These are phyloP conservation scores for Candida piceae DNA, from an alignment of 805 yeast species.

Conservation along the genomic window DNA sequence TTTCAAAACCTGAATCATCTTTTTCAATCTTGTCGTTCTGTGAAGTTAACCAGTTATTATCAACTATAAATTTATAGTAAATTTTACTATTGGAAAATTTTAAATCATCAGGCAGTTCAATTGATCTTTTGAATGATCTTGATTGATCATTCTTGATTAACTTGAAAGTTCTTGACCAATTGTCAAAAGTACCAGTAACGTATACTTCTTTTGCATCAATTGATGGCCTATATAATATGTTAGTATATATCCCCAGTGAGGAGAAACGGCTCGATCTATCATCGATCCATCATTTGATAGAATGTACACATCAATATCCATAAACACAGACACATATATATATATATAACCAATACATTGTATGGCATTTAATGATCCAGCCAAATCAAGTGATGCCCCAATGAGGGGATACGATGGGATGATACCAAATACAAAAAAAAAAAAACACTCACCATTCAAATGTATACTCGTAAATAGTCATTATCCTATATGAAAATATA, in stretches of 20 bases:
- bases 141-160: conserved; percentile 35
- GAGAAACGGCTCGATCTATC: too few species aligned
- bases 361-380: too few species aligned
- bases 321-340: too few species aligned
- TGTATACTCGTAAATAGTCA: conserved; percentile 17
- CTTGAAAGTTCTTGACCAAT: conserved; percentile 46
- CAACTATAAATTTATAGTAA: conserved; percentile 54
- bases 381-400: too few species aligned
- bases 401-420: too few species aligned
- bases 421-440: too few species aligned
- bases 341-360: too few species aligned
- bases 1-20: conserved; percentile 43
- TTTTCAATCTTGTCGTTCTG: conserved; percentile 33
- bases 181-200: conserved; percentile 57
- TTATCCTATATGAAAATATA: neutral
- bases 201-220: conserved; percentile 35
- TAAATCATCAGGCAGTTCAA: conserved; percentile 34
- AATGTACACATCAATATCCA: too few species aligned
- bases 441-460: conserved; percentile 21
- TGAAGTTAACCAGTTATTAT: conserved; percentile 49
- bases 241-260: too few species aligned
- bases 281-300: too few species aligned
- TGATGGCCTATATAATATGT: conserved; percentile 25
- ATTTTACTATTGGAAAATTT: conserved; percentile 20
- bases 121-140: conserved; percentile 38